Evolutionary conservation across 2,329 filamentous ascomycete species (phyloP).

Genomic region (Arachnopeziza araneosa): DNA sequence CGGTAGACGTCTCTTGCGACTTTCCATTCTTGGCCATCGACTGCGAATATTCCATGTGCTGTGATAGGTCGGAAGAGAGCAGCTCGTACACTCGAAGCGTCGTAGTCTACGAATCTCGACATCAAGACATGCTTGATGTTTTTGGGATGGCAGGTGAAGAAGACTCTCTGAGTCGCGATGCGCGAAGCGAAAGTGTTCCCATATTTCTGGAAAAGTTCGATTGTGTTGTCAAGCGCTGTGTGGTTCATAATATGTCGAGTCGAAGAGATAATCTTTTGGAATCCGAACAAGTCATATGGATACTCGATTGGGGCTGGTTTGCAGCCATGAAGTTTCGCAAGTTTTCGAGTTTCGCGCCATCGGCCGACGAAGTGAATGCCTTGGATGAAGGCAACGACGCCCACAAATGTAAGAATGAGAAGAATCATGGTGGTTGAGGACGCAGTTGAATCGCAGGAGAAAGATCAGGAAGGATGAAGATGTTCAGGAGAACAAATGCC

Average conservation of each 20-base stretch:
- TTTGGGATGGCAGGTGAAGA: constrained; percentile 1
- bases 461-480: no score
- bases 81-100: neutral
- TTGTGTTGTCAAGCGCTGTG: neutral
- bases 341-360: neutral
- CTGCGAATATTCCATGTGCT: neutral
- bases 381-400: no score
- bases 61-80: neutral
- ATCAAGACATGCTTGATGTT: neutral
- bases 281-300: neutral
- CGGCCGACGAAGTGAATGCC: no score
- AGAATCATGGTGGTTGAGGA: no score
- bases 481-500: no score
- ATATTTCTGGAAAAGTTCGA: neutral
- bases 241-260: neutral
- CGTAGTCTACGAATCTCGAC: neutral
- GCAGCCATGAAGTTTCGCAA: neutral
- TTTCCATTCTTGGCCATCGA: neutral
- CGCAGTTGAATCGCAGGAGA: no score
- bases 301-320: neutral
- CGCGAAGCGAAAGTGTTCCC: neutral
- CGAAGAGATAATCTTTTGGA: neutral
- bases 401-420: no score
- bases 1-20: neutral
- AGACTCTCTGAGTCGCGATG: neutral